These are phyloP conservation scores for Suhomyces canberraensis DNA, from an alignment of 805 yeast genomes.

Conservation along the genomic window DNA sequence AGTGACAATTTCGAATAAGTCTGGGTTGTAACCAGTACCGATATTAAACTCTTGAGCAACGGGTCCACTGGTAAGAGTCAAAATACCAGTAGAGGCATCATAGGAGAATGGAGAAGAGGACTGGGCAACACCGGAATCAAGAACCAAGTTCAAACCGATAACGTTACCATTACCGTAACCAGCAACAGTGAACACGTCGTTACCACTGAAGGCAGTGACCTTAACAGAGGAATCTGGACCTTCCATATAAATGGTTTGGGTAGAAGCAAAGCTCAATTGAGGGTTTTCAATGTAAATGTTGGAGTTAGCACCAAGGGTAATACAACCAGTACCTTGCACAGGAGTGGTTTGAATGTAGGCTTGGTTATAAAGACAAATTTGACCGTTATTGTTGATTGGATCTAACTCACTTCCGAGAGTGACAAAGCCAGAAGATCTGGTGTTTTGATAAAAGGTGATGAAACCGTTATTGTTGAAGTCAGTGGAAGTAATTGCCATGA, in stretches of 20 bases:
- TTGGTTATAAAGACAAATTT: no score
- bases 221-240: slow-evolving; percentile 1
- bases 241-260: slow-evolving; percentile 7
- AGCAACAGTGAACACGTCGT: slow-evolving; percentile 1
- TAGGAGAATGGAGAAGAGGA: slow-evolving; percentile 1
- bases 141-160: slow-evolving; percentile 4
- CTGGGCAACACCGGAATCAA: neutral
- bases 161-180: slow-evolving; percentile 6
- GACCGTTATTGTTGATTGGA: slow-evolving; percentile 13
- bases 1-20: slow-evolving; percentile 1
- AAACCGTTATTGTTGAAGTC: slow-evolving; percentile 12
- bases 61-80: slow-evolving; percentile 5
- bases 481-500: slow-evolving; percentile 10
- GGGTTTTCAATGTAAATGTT: slow-evolving; percentile 5
- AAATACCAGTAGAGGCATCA: slow-evolving; percentile 5
- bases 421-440: slow-evolving; percentile 9
- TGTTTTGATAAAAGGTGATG: slow-evolving; percentile 10
- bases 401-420: slow-evolving; percentile 10
- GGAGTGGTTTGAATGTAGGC: slow-evolving; percentile 13
- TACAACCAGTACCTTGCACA: slow-evolving; percentile 20
- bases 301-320: slow-evolving; percentile 12
- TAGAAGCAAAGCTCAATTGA: neutral
- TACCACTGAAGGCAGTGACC: neutral
- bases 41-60: slow-evolving; percentile 11
- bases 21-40: slow-evolving; percentile 21